phyloP scores from a whole-genome alignment of 768 basidiomycete genomes.

The Boletus patriciae region DNA sequence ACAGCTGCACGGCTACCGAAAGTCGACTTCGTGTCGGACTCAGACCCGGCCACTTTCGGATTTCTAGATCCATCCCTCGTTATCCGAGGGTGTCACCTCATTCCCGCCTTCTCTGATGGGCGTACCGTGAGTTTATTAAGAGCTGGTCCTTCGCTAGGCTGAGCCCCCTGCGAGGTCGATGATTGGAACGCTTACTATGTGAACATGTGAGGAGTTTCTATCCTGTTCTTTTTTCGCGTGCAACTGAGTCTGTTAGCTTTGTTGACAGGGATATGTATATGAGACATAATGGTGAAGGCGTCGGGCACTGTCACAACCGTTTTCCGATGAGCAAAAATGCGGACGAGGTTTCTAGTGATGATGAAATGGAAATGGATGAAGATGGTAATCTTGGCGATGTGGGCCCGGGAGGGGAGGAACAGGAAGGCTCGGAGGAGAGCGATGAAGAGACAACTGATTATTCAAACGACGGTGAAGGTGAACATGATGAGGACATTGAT shows the following conservation, averaged over 20 bases:
- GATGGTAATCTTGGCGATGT: too few relatives aligned
- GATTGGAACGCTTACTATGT: constrained; percentile 28
- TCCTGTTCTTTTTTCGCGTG: background rate
- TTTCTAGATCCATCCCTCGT: constrained; percentile 39
- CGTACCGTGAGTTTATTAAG: background rate
- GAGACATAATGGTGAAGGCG: constrained; percentile 25
- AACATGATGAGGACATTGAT: too few relatives aligned
- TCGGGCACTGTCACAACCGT: constrained; percentile 27
- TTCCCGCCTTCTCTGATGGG: constrained; percentile 34
- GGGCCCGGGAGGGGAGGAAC: too few relatives aligned
- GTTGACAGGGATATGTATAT: background rate
- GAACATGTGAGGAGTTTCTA: constrained; percentile 21
- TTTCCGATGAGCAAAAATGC: background rate
- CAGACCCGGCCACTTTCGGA: constrained; percentile 29
- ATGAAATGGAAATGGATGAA: background rate
- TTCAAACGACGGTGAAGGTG: too few relatives aligned
- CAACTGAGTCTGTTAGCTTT: constrained; percentile 1
- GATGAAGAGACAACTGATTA: too few relatives aligned
- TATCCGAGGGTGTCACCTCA: constrained; percentile 33
- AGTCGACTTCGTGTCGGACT: constrained; percentile 24
- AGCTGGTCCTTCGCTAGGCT: background rate
- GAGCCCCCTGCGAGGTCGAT: background rate
- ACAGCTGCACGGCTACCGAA: constrained; percentile 14
- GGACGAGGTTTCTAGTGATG: too few relatives aligned
- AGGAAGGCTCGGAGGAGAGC: too few relatives aligned